Conservation (phyloP, 2,329 filamentous ascomycete species). For the Conoideocrella luteorostrata region DNA sequence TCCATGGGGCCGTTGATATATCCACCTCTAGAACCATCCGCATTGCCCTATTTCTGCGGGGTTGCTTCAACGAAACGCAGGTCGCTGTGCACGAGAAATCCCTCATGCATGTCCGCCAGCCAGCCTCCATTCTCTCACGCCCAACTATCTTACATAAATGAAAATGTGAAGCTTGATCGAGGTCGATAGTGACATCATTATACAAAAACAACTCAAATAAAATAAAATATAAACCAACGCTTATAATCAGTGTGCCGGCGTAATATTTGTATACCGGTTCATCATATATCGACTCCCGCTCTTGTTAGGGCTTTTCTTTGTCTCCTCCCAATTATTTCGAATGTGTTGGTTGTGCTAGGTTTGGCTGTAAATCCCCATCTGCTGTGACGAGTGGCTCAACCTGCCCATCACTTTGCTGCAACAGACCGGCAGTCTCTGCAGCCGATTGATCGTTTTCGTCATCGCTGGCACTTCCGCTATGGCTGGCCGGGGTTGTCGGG, state of each 20-base stretch:
- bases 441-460: conserved; percentile 35
- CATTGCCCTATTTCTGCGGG: neutral
- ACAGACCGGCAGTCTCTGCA: conserved; percentile 39
- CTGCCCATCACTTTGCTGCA: conserved; percentile 32
- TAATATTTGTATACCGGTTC: neutral
- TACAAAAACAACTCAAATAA: conserved; percentile 11
- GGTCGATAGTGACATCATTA: conserved; percentile 1
- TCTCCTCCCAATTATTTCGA: no score
- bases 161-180: neutral
- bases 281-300: neutral
- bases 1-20: neutral
- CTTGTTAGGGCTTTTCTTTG: no score
- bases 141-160: neutral
- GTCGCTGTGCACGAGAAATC: no score
- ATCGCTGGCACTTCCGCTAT: conserved; percentile 33
- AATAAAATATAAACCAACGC: conserved; percentile 12
- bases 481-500: conserved; percentile 27
- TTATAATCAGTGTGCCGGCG: conserved; percentile 7
- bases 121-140: neutral
- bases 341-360: neutral
- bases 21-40: conserved; percentile 3
- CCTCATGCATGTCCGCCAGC: neutral
- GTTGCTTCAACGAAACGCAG: neutral
- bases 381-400: conserved; percentile 31
- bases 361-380: conserved; percentile 31